Conservation (phyloP, 1,139 yeast species). For the Magnusiomyces tetraspermus region DNA sequence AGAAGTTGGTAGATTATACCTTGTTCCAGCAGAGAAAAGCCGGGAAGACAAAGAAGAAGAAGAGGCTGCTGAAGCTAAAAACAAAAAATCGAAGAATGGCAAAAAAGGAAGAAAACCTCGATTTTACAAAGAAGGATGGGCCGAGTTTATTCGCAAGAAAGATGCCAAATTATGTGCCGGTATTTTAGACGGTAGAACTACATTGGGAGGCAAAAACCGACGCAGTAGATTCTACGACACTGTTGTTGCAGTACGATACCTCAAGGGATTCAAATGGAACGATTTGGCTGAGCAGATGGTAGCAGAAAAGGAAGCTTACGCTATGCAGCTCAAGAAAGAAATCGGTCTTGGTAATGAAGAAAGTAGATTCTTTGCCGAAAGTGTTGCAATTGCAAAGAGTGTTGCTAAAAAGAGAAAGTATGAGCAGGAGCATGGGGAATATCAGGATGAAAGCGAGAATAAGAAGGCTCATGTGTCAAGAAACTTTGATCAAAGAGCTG, state of each 20-base stretch:
- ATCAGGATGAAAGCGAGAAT: conserved; percentile 44
- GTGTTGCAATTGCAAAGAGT: conserved; percentile 82
- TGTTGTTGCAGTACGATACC: conserved; percentile 77
- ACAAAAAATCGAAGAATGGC: conserved; percentile 49
- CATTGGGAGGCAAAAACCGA: conserved; percentile 75
- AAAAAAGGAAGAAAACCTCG: conserved; percentile 44
- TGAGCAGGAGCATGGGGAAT: conserved; percentile 11
- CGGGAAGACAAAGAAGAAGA: conserved; percentile 63
- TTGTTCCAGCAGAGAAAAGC: conserved; percentile 67
- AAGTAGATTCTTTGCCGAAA: conserved; percentile 71
- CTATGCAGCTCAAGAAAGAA: conserved; percentile 78
- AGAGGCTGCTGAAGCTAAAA: conserved; percentile 58
- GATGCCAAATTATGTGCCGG: conserved; percentile 85
- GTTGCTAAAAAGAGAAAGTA: conserved; percentile 37
- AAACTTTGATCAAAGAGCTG: conserved; percentile 27
- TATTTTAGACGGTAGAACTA: conserved; percentile 71
- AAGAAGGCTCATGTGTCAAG: conserved; percentile 18
- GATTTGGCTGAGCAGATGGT: conserved; percentile 92
- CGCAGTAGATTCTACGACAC: conserved; percentile 92
- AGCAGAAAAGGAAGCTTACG: conserved; percentile 79
- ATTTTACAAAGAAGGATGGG: conserved; percentile 94
- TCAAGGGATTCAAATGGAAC: conserved; percentile 90
- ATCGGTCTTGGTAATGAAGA: conserved; percentile 80
- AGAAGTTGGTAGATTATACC: conserved; percentile 68
- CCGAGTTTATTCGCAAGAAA: conserved; percentile 71